Evolutionary conservation across 140 eudicot genomes (phyloP), one percentile per base, ranked within the genome.

Genomic region (Stevia rebaudiana): DNA sequence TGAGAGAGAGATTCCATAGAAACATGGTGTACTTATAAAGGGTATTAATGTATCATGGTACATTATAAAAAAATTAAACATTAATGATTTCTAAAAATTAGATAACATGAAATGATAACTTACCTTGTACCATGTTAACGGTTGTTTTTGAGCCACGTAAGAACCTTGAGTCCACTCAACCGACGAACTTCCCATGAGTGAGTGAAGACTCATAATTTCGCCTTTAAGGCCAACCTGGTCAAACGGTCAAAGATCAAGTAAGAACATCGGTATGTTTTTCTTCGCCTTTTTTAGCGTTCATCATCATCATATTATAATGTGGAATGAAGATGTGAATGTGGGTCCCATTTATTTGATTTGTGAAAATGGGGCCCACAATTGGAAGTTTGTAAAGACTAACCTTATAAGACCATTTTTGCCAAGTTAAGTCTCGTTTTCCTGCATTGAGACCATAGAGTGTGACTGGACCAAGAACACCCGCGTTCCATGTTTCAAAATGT

Each of bases 391-490:
- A 39, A 54, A 56, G 8, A 52, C 15, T 36, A 48, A 90, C 96
- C 95, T 91, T 91, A 57, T 91, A 91, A 62, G 98, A 77, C 98
- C 98, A 91, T 61, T 84, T 91, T 69, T 91, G 98, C 98, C 98
- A 87, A 3, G 98, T 75, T 41, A 91, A 84, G 82, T 87, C 98
- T 61, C 95, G 63, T 67, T 77, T 84, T 25, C 96, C 96, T 62
- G 87, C 91, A 44, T 82, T 81, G 43, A 91, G 78, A 54, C 98
- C 98, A 47, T 75, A 76, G 6, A 91, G 81, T 64, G 85, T 60
- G 69, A 91, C 85, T 13, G 98, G 98, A 15, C 98, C 98, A 30
- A 91, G 88, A 67, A 91, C 85, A 67, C 98, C 98, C 46, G 96
- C 89, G 78, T 87, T 91, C 95, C 94, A 84, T 19, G 80, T 78